A percentile compares a stretch with the other conserved stretches of the same genome.
Conservation (phyloP, 768 basidiomycete species). For the Tylopilus rubrobrunneus region DNA sequence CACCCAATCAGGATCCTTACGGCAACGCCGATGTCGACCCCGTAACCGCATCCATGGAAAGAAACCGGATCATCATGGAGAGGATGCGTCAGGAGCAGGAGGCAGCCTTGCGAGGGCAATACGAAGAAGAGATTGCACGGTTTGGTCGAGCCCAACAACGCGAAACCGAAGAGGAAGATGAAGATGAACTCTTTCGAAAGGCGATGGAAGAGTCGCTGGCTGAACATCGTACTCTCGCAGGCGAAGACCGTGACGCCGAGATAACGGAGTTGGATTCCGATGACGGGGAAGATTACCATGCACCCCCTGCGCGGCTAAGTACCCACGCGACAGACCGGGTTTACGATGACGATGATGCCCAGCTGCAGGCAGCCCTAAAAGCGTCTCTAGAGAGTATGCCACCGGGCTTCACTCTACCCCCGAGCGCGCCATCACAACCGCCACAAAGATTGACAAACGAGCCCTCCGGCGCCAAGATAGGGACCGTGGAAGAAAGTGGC, state of each 20-base stretch:
- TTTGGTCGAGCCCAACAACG: conserved; percentile 15
- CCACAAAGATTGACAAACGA: conserved; percentile 17
- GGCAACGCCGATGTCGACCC: conserved; percentile 43
- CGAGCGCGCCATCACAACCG: conserved; percentile 6
- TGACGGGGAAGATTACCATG: conserved; percentile 20
- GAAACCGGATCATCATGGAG: conserved; percentile 56
- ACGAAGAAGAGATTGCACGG: conserved; percentile 38
- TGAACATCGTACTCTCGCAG: conserved; percentile 10
- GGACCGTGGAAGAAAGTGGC: conserved; percentile 10
- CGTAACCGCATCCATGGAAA: conserved; percentile 63
- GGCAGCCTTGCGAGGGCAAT: conserved; percentile 57
- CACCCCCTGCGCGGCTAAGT: background rate
- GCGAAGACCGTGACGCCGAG: conserved; percentile 15
- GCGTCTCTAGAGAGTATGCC: conserved; percentile 74
- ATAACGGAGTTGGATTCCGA: conserved; percentile 16
- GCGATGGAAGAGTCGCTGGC: conserved; percentile 31
- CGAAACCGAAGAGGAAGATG: conserved; percentile 40
- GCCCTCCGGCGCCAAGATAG: background rate
- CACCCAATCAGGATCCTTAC: conserved; percentile 30
- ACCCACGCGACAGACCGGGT: conserved; percentile 36
- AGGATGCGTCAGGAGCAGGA: conserved; percentile 66
- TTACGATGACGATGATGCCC: conserved; percentile 85
- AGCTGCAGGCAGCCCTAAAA: conserved; percentile 81
- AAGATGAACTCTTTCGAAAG: conserved; percentile 54
- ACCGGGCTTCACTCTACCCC: conserved; percentile 42